Evolutionary conservation across 2,329 filamentous ascomycete species (phyloP), one percentile per base, ranked within the genome.

Genomic region (Aspergillus novofumigatus): DNA sequence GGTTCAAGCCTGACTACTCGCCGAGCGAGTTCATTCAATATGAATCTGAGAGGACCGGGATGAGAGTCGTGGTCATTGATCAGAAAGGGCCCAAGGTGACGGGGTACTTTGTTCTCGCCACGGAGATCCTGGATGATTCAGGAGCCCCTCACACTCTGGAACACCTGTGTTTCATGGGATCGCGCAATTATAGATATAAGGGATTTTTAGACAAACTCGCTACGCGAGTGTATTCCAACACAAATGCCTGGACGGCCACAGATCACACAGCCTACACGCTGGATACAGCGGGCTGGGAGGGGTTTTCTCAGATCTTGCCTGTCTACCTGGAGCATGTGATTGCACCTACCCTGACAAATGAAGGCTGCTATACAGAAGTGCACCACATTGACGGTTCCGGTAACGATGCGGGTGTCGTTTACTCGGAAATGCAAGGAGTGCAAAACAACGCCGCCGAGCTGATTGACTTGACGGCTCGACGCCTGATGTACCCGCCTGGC

Each of bases 371-470:
- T 63, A 99, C 94, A 2, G 94, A 99, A 74, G 94, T 99, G 1
- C 92, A 96, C 77, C 94, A 99, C 72, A 85, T 99, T 55, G 91
- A 99, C 70, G 93, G 91, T 17, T 86, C 90, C 64, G 94, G 94
- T 56, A 89, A 97, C 62, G 94, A 99, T 81, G 94, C 94, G 45
- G 94, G 92, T 61, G 92, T 97, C 1, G 94, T 99, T 8, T 99
- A 99, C 75, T 97, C 93, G 0, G 94, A 99, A 76, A 99, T 99
- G 94, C 94, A 99, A 75, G 94, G 88, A 25, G 86, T 96, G 2
- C 90, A 97, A 70, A 96, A 96, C 70, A 87, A 86, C 53, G 87
- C 89, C 63, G 80, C 82, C 7, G 91, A 96, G 72, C 84, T 97
- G 57, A 96, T 97, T 84, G 91, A 96, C 62, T 80, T 97, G 56